Evolutionary conservation across 768 basidiomycete species (phyloP).

Genomic region (Mycena capillaripes): DNA sequence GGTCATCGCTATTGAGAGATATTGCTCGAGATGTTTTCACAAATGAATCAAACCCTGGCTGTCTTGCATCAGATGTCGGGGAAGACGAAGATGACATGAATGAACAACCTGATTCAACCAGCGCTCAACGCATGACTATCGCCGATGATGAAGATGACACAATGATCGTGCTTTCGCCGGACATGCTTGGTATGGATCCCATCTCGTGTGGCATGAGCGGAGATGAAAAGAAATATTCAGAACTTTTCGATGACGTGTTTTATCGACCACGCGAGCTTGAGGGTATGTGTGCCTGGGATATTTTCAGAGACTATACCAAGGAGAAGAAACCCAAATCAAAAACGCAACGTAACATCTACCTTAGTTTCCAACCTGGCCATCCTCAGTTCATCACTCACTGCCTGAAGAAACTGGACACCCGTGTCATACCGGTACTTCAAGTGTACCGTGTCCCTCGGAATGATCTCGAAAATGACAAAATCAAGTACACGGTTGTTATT

Average conservation of each 20-base stretch:
- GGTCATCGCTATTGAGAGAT: too few relatives aligned
- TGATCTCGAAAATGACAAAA: constrained; percentile 12
- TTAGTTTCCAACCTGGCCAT: neutral
- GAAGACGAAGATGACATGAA: neutral
- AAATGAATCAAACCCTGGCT: neutral
- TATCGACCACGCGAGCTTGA: constrained; percentile 20
- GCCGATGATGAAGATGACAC: constrained; percentile 19
- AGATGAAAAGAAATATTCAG: constrained; percentile 1
- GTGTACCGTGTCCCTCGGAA: constrained; percentile 17
- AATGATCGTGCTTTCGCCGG: neutral
- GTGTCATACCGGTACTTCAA: neutral
- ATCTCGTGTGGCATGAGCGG: neutral
- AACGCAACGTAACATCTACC: neutral
- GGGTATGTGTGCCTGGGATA: constrained; percentile 19
- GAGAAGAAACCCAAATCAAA: too few relatives aligned
- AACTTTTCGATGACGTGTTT: constrained; percentile 25
- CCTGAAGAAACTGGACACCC: constrained; percentile 7
- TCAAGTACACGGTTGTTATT: constrained; percentile 21
- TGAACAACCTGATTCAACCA: neutral
- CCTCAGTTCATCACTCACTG: constrained; percentile 3
- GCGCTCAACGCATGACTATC: neutral
- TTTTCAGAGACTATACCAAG: neutral
- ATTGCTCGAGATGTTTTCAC: constrained; percentile 38
- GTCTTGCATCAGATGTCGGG: neutral
- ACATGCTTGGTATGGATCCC: neutral